Conservation (phyloP, 371 early-diverging fungal genomes). For the Batrachochytrium dendrobatidis region DNA sequence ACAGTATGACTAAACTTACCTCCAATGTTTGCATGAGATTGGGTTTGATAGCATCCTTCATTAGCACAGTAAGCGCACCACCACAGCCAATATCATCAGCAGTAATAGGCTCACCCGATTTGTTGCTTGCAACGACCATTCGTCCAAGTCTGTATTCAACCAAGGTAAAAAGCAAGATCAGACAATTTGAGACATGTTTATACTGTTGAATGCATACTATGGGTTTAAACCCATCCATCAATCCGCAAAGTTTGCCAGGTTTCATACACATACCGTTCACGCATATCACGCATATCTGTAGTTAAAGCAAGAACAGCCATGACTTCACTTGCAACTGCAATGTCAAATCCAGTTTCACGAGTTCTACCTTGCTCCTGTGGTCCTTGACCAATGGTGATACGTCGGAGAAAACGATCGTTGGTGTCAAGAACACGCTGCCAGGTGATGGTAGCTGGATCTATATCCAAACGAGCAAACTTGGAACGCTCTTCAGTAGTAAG, state of each 20-base stretch:
- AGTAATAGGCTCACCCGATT: slow-evolving; percentile 76
- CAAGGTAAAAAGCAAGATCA: too few species aligned
- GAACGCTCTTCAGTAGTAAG: slow-evolving; percentile 71
- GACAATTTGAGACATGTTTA: too few species aligned
- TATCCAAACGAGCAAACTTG: slow-evolving; percentile 81
- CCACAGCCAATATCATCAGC: slow-evolving; percentile 93
- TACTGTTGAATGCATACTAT: not conserved
- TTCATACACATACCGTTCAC: slow-evolving; percentile 50
- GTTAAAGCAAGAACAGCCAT: slow-evolving; percentile 95
- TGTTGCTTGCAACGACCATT: slow-evolving; percentile 88
- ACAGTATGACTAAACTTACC: slow-evolving; percentile 10
- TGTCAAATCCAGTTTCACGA: slow-evolving; percentile 90
- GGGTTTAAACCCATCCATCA: not conserved
- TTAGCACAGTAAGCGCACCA: slow-evolving; percentile 90
- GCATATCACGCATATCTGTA: slow-evolving; percentile 83
- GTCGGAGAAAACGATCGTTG: slow-evolving; percentile 90
- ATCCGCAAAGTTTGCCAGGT: not conserved
- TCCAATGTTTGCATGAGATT: slow-evolving; percentile 97
- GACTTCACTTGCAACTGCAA: slow-evolving; percentile 93
- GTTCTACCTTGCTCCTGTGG: slow-evolving; percentile 79
- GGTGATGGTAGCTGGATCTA: slow-evolving; percentile 83
- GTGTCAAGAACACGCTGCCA: slow-evolving; percentile 94
- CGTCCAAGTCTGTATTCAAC: slow-evolving; percentile 58
- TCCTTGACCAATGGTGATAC: slow-evolving; percentile 80
- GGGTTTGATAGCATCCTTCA: slow-evolving; percentile 97